Evolutionary conservation across 1,139 yeast species (phyloP).

Genomic region (Lodderomyces metapsilosis): DNA sequence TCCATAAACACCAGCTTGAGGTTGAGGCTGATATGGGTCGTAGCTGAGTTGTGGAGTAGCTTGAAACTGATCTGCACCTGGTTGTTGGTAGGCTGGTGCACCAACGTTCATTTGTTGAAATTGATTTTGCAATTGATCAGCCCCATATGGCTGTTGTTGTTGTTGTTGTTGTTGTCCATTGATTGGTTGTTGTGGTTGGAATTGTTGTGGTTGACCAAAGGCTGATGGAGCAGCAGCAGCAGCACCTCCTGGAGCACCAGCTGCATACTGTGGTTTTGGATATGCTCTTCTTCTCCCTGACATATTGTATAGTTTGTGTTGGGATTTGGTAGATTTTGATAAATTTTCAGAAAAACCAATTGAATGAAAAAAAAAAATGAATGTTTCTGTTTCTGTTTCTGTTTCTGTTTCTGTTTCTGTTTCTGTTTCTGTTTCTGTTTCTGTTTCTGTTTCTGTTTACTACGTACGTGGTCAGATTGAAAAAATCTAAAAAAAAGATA

Average conservation of each 20-base stretch:
- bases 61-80: conserved; percentile 7
- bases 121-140: conserved; percentile 38
- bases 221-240: conserved; percentile 7
- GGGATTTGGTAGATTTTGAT: too few species aligned
- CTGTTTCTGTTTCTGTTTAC: background rate
- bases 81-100: conserved; percentile 11
- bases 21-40: conserved; percentile 15
- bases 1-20: conserved; percentile 13
- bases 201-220: conserved; percentile 13
- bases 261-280: conserved; percentile 63
- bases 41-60: conserved; percentile 15
- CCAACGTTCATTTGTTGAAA: conserved; percentile 41
- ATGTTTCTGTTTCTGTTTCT: too few species aligned
- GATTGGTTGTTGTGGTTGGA: conserved; percentile 8
- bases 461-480: conserved; percentile 6
- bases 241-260: conserved; percentile 20
- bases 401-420: background rate
- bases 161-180: conserved; percentile 7
- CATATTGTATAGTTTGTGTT: conserved; percentile 20
- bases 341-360: background rate
- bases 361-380: background rate
- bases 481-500: background rate
- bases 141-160: conserved; percentile 22
- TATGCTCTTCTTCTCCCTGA: conserved; percentile 57
- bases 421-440: background rate